Conservation (phyloP, 2,329 filamentous ascomycete species). For the Aureobasidium zeae region DNA sequence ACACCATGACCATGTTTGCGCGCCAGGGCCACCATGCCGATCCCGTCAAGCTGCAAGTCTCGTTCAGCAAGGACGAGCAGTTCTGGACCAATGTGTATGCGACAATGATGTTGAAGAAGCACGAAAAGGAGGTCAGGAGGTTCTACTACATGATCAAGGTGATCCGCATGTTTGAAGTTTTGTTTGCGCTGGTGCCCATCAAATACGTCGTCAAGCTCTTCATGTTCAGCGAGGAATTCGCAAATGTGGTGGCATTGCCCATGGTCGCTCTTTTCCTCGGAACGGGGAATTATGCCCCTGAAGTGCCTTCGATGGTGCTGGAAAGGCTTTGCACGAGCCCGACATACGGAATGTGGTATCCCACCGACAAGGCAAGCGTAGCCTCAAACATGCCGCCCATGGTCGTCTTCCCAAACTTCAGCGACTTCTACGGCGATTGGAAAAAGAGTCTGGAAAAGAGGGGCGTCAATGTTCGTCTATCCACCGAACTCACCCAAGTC, state of each 20-base stretch:
- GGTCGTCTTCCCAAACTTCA: slow-evolving; percentile 55
- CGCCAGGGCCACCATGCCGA: slow-evolving; percentile 48
- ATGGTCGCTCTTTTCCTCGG: slow-evolving; percentile 66
- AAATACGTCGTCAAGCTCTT: slow-evolving; percentile 58
- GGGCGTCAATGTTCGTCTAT: slow-evolving; percentile 48
- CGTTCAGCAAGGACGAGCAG: slow-evolving; percentile 53
- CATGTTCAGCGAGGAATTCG: slow-evolving; percentile 60
- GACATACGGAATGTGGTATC: slow-evolving; percentile 52
- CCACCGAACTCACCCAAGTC: slow-evolving; percentile 47
- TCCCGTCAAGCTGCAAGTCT: slow-evolving; percentile 51
- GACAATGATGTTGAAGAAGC: slow-evolving; percentile 47
- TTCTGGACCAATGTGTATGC: slow-evolving; percentile 61
- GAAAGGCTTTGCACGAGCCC: slow-evolving; percentile 43
- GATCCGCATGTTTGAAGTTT: slow-evolving; percentile 50
- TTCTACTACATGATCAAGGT: slow-evolving; percentile 48
- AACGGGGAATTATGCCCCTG: slow-evolving; percentile 64
- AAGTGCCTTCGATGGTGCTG: slow-evolving; percentile 60
- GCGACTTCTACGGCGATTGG: slow-evolving; percentile 54
- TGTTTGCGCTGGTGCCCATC: slow-evolving; percentile 53
- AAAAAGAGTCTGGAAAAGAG: slow-evolving; percentile 43
- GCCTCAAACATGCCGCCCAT: slow-evolving; percentile 45
- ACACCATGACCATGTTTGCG: slow-evolving; percentile 57
- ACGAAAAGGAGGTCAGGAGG: slow-evolving; percentile 47
- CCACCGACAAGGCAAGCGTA: slow-evolving; percentile 39
- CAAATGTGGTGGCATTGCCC: slow-evolving; percentile 60